Evolutionary conservation across 768 basidiomycete species (phyloP).

Genomic region (Naganishia kalamii): DNA sequence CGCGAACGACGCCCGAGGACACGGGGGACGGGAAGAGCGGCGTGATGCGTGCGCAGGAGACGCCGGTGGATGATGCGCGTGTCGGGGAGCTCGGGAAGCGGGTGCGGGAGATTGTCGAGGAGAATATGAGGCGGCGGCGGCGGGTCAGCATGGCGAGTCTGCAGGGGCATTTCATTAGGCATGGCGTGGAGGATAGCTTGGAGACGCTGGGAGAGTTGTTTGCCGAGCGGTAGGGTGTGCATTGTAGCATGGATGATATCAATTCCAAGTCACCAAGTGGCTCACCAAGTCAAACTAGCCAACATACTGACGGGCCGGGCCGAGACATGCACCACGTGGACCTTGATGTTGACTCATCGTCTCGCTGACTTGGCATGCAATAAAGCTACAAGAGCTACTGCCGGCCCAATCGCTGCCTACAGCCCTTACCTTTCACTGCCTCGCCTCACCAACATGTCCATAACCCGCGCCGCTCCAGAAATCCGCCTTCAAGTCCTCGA

Average conservation of each 20-base stretch:
- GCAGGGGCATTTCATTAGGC: slow-evolving; percentile 89
- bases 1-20: slow-evolving; percentile 37
- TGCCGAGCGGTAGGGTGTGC: slow-evolving; percentile 3
- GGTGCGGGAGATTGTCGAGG: slow-evolving; percentile 56
- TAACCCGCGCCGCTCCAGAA: not conserved
- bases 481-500: slow-evolving; percentile 1
- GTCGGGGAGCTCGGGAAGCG: slow-evolving; percentile 53
- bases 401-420: too few relatives aligned
- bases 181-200: slow-evolving; percentile 44
- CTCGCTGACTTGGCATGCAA: not conserved
- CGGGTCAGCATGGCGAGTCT: slow-evolving; percentile 90
- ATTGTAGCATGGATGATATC: not conserved
- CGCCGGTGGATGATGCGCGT: slow-evolving; percentile 40
- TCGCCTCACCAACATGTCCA: not conserved
- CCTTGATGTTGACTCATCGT: not conserved
- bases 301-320: not conserved
- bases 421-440: too few relatives aligned
- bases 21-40: slow-evolving; percentile 33
- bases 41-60: slow-evolving; percentile 36
- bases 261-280: not conserved
- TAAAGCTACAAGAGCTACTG: too few relatives aligned
- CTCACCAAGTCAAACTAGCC: too few relatives aligned
- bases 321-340: not conserved
- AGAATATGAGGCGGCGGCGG: slow-evolving; percentile 54
- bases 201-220: slow-evolving; percentile 31